phyloP scores from a whole-genome alignment of 768 basidiomycete genomes.

The Steccherinum ochraceum region DNA sequence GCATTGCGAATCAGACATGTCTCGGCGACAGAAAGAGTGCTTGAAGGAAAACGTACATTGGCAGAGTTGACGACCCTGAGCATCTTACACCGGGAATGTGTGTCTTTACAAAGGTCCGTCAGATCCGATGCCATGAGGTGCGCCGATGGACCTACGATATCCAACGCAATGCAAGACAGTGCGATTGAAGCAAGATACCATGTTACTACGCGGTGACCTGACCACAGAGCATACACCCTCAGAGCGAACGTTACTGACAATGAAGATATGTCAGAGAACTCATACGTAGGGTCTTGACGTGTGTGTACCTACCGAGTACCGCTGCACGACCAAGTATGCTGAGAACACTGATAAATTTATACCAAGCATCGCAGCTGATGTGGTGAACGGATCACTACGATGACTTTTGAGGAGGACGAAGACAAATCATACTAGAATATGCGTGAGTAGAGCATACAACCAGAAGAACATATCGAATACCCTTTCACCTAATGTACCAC shows the following conservation, averaged over 20 bases:
- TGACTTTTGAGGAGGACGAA: too few relatives aligned
- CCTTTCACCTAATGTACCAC: conserved; percentile 11
- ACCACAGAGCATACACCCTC: conserved; percentile 3
- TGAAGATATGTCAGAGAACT: too few relatives aligned
- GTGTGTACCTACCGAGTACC: conserved; percentile 23
- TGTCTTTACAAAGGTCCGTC: too few relatives aligned
- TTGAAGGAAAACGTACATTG: too few relatives aligned
- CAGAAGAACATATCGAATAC: too few relatives aligned
- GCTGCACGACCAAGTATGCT: conserved; percentile 25
- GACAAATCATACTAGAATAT: too few relatives aligned
- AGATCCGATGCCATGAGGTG: too few relatives aligned
- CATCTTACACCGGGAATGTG: conserved; percentile 19
- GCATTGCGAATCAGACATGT: too few relatives aligned
- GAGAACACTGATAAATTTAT: conserved; percentile 22
- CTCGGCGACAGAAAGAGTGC: too few relatives aligned
- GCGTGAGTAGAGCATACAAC: too few relatives aligned
- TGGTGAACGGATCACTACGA: too few relatives aligned
- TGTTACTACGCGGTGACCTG: conserved; percentile 14
- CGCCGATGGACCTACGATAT: conserved; percentile 19
- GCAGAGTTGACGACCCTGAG: conserved; percentile 13
- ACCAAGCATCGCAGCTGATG: conserved; percentile 24
- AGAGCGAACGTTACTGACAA: conserved; percentile 2
- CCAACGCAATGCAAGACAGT: conserved; percentile 16
- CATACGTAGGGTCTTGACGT: too few relatives aligned
- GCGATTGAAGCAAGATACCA: conserved; percentile 11